A percentile compares a stretch with the other conserved stretches of the same genome.
Evolutionary conservation across 1,139 yeast species (phyloP).

Genomic region (Saccharomyces hybrid): DNA sequence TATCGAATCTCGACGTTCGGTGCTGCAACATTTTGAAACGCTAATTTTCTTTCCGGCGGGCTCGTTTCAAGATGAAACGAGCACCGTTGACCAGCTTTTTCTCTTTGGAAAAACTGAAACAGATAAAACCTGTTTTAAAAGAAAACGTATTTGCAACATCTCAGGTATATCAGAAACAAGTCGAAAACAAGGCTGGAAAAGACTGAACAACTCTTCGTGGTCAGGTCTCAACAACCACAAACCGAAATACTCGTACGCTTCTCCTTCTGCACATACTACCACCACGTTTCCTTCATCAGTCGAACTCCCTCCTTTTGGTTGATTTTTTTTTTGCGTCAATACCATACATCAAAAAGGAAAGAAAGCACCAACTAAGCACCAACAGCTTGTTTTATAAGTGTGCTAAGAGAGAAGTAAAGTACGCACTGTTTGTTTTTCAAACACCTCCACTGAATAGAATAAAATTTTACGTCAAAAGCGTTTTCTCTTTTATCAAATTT

Average conservation of each 20-base stretch:
- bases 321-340: not conserved
- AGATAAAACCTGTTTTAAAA: not conserved
- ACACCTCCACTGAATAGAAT: not conserved
- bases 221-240: not conserved
- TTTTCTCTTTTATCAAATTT: not conserved
- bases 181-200: not conserved
- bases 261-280: not conserved
- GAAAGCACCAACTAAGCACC: not conserved
- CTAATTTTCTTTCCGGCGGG: not conserved
- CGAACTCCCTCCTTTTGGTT: not conserved
- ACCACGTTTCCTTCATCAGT: not conserved
- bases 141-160: not conserved
- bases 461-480: not conserved
- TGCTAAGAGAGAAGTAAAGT: not conserved
- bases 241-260: not conserved
- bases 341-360: not conserved
- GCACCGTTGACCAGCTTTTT: not conserved
- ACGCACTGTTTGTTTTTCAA: not conserved
- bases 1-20: not conserved
- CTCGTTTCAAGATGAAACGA: not conserved
- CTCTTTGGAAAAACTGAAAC: not conserved
- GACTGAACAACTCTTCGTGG: not conserved
- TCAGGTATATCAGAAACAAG: not conserved
- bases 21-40: not conserved
- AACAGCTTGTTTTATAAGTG: not conserved